These are phyloP conservation scores for Schizonepeta tenuifolia DNA, from an alignment of 257 asterid species.

Conservation along the genomic window DNA sequence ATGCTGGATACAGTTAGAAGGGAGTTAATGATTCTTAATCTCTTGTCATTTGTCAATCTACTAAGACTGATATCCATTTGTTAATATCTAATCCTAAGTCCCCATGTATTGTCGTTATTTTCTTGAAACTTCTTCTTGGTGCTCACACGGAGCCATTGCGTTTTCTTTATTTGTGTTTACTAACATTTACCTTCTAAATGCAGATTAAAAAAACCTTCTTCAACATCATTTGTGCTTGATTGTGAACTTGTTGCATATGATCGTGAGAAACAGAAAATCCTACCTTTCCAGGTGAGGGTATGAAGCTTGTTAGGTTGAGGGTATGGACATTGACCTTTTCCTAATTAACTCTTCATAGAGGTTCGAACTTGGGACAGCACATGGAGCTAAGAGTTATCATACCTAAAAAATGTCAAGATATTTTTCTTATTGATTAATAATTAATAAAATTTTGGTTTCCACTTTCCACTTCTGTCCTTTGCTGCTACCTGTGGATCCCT, in stretches of 20 bases:
- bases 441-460: neutral
- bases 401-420: neutral
- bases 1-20: neutral
- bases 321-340: neutral
- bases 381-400: neutral
- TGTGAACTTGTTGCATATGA: conserved; percentile 97
- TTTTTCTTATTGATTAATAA: conserved; percentile 8
- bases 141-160: conserved; percentile 9
- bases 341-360: conserved; percentile 4
- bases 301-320: too few species aligned
- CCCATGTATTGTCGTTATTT: neutral
- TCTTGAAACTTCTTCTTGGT: neutral
- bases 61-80: neutral
- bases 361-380: conserved; percentile 18
- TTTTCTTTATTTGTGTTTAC: conserved; percentile 22
- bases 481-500: neutral
- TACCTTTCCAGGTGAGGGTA: conserved; percentile 97
- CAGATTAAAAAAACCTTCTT: conserved; percentile 78
- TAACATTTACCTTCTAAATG: conserved; percentile 35
- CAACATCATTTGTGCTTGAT: conserved; percentile 59
- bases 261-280: conserved; percentile 87
- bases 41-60: neutral
- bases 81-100: neutral
- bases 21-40: neutral
- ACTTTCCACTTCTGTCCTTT: conserved; percentile 26